These are phyloP conservation scores for Xylaria palmicola DNA, from an alignment of 495 filamentous ascomycete genomes.

Conservation along the genomic window DNA sequence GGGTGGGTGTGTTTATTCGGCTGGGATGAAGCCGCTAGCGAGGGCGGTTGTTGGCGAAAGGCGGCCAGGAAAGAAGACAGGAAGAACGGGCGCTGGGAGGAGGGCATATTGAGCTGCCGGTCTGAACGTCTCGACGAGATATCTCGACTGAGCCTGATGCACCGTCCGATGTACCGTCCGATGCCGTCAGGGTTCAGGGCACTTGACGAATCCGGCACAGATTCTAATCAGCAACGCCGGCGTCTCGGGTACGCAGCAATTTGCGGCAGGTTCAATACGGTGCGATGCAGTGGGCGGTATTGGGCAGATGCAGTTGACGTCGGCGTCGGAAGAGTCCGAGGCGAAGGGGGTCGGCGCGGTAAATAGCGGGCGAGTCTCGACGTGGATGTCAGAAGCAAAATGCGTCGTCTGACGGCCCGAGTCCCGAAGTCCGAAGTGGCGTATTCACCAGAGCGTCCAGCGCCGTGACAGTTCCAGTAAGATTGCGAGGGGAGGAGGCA, in stretches of 20 bases:
- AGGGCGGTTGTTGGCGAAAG: conserved; percentile 57
- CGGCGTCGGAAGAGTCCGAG: not conserved
- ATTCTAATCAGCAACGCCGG: not conserved
- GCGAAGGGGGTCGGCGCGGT: not conserved
- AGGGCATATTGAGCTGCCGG: conserved; percentile 54
- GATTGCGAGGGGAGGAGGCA: no score
- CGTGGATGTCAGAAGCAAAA: not conserved
- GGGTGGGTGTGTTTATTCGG: conserved; percentile 44
- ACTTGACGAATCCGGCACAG: not conserved
- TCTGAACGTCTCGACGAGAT: not conserved
- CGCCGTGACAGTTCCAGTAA: conserved; percentile 5
- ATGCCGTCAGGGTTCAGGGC: not conserved
- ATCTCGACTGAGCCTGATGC: not conserved
- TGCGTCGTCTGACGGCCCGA: not conserved
- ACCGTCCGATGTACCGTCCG: not conserved
- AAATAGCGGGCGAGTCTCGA: not conserved
- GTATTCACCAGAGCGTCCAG: conserved; percentile 10
- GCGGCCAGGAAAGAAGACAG: conserved; percentile 83
- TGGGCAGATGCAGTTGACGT: not conserved
- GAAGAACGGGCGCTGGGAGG: conserved; percentile 72
- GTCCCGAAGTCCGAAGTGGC: not conserved
- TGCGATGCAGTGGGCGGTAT: not conserved
- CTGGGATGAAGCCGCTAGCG: conserved; percentile 37
- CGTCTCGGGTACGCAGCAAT: not conserved
- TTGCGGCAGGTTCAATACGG: not conserved